A percentile compares a stretch with the other conserved stretches of the same genome.
Conservation (phyloP, 176 grass and related monocot species). For the Lolium rigidum region DNA sequence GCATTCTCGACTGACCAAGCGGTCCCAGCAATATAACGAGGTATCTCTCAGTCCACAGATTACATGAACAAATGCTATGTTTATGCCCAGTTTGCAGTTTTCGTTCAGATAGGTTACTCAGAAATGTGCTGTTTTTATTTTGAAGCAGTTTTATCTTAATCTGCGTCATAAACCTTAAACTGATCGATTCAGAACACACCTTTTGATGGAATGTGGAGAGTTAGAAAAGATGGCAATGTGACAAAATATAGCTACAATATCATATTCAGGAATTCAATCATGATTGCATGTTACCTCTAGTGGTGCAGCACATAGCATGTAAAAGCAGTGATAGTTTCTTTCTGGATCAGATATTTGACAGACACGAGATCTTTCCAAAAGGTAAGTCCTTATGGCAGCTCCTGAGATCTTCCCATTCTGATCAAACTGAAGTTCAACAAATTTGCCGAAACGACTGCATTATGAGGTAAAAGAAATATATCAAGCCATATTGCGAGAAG, state of each 20-base stretch:
- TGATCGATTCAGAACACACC: not conserved
- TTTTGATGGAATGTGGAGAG: conserved; percentile 1
- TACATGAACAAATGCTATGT: conserved; percentile 28
- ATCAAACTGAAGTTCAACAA: conserved; percentile 97
- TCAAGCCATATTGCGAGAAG: conserved; percentile 27
- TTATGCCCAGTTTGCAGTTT: conserved; percentile 12
- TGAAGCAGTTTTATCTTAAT: not conserved
- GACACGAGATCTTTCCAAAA: conserved; percentile 89
- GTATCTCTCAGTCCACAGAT: not conserved
- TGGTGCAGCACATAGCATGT: conserved; percentile 89
- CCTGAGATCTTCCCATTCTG: conserved; percentile 77
- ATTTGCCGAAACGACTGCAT: conserved; percentile 87
- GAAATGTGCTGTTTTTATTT: conserved; percentile 16
- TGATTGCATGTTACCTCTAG: conserved; percentile 53
- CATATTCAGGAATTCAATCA: conserved; percentile 18
- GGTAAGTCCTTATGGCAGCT: conserved; percentile 89
- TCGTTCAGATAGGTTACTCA: conserved; percentile 26
- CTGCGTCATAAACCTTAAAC: not conserved
- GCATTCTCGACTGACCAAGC: not conserved
- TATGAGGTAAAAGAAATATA: conserved; percentile 41
- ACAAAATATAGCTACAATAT: conserved; percentile 25
- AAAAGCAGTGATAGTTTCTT: conserved; percentile 95
- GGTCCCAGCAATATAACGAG: not conserved
- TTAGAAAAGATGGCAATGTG: conserved; percentile 2
- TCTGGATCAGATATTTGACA: conserved; percentile 96